Evolutionary conservation across 805 yeast species (phyloP).

Genomic region (Metschnikowia picachoensis): DNA sequence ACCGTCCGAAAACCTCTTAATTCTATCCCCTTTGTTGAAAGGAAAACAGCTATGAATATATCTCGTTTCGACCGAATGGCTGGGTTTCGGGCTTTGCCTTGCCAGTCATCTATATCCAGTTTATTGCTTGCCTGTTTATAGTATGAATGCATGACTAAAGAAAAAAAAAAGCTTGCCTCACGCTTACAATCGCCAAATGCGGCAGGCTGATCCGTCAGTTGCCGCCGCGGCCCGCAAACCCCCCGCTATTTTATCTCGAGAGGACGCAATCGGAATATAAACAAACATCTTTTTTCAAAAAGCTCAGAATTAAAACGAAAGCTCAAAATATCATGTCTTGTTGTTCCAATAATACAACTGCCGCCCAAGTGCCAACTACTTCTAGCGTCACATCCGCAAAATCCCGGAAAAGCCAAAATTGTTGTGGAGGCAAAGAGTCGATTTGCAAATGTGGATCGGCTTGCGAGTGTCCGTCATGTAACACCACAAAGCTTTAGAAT

Average conservation of each 20-base stretch:
- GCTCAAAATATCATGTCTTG: conserved; percentile 12
- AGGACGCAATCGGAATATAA: neutral
- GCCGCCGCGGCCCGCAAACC: neutral
- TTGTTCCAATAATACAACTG: conserved; percentile 12
- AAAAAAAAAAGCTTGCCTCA: too few species aligned
- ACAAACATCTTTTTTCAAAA: neutral
- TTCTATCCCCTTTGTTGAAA: too few species aligned
- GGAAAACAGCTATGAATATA: too few species aligned
- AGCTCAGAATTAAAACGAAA: neutral
- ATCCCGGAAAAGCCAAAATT: conserved; percentile 9
- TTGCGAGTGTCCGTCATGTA: conserved; percentile 39
- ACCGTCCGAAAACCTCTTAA: too few species aligned
- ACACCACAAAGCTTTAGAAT: conserved; percentile 36
- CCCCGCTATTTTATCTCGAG: neutral
- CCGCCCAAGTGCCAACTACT: conserved; percentile 14
- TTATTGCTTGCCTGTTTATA: too few species aligned
- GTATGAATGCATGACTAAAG: too few species aligned
- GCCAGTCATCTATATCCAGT: too few species aligned
- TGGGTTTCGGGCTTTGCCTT: too few species aligned
- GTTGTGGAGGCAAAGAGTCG: conserved; percentile 32
- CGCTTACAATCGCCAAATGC: conserved; percentile 8
- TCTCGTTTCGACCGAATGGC: too few species aligned
- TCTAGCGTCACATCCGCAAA: conserved; percentile 13
- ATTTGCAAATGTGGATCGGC: conserved; percentile 41
- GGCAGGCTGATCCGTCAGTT: conserved; percentile 12